Conservation (phyloP, 331 rosid genomes). For the Quercus lobata region DNA sequence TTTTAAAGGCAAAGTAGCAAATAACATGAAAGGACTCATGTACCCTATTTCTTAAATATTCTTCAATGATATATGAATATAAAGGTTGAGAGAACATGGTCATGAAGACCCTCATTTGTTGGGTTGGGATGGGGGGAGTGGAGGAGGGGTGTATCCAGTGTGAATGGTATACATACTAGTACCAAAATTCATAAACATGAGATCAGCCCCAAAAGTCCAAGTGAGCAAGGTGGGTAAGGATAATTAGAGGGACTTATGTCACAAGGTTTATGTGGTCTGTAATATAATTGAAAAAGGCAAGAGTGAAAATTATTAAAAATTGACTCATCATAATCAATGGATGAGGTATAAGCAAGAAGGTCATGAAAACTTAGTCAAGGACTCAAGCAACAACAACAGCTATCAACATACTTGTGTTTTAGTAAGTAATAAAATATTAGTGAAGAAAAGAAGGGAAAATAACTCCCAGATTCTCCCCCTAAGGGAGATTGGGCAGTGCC, state of each 20-base stretch:
- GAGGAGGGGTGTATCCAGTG: neutral
- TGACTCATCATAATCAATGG: neutral
- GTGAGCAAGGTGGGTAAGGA: neutral
- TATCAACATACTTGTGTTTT: neutral
- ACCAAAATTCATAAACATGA: neutral
- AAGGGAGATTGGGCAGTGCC: no score
- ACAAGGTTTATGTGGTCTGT: neutral
- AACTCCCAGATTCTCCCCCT: neutral
- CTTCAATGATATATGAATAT: neutral
- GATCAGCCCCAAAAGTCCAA: neutral
- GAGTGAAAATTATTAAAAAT: neutral
- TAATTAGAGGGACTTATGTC: neutral
- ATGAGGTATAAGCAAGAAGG: neutral
- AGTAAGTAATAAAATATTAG: neutral
- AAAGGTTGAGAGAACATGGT: neutral
- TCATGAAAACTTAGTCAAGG: neutral
- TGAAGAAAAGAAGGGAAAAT: neutral
- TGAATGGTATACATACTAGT: neutral
- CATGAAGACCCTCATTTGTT: neutral
- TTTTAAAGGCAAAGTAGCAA: no score
- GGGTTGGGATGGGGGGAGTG: neutral
- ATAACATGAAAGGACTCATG: no score
- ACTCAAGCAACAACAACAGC: neutral
- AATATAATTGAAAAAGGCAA: neutral
- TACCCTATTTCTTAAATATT: no score